Conservation (phyloP, 352 stramenopile species). For the Chrysophaeum taylorii region DNA sequence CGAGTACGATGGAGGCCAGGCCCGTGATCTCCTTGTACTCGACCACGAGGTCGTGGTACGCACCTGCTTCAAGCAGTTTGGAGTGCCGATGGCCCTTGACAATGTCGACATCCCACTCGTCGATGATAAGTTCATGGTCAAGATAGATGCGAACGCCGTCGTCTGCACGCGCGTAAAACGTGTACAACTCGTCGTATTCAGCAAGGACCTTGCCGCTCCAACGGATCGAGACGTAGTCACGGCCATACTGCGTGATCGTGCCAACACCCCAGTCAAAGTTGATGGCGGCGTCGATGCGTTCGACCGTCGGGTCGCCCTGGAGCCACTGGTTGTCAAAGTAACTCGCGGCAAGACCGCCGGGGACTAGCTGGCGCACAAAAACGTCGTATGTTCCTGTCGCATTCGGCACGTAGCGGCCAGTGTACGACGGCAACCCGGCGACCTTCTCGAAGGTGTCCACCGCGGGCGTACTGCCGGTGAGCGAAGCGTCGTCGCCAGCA, state of each 20-base stretch:
- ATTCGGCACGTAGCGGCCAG: constrained; percentile 65
- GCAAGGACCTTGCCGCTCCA: constrained; percentile 83
- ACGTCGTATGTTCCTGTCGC: constrained; percentile 64
- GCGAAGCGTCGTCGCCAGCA: constrained; percentile 47
- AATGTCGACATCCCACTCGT: constrained; percentile 73
- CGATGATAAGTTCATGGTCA: constrained; percentile 75
- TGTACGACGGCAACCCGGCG: constrained; percentile 80
- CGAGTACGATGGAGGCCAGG: constrained; percentile 62
- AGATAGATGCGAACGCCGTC: constrained; percentile 82
- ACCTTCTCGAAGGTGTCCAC: constrained; percentile 72
- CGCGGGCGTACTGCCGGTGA: constrained; percentile 59
- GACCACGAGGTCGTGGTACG: constrained; percentile 81
- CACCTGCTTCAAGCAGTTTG: constrained; percentile 51
- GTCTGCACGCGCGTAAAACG: constrained; percentile 77
- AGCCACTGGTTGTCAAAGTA: constrained; percentile 96
- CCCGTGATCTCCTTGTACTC: constrained; percentile 87
- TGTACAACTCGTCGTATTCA: constrained; percentile 66
- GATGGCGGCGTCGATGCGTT: constrained; percentile 64
- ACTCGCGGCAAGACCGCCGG: constrained; percentile 65
- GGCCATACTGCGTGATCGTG: constrained; percentile 75
- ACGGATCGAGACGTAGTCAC: constrained; percentile 84
- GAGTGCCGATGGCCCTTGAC: too few species aligned
- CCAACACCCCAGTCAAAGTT: constrained; percentile 77
- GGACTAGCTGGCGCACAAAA: constrained; percentile 73
- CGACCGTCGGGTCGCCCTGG: constrained; percentile 69